Conservation (phyloP, 345 rosid genomes). For the Isatis tinctoria region DNA sequence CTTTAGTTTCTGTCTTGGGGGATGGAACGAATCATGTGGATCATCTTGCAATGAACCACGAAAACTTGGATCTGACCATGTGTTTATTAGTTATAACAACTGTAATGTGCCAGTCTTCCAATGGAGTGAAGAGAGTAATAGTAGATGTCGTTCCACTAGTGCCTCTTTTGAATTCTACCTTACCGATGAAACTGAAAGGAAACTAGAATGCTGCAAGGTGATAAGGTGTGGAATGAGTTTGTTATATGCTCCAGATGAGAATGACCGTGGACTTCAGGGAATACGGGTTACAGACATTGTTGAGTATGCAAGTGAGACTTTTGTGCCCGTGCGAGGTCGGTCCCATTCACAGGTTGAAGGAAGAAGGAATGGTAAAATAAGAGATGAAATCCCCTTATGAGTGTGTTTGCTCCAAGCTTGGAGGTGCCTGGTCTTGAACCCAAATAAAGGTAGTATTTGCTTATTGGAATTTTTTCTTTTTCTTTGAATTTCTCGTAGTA, state of each 20-base stretch:
- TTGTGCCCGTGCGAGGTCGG: neutral
- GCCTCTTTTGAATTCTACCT: slow-evolving; percentile 14
- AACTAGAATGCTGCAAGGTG: slow-evolving; percentile 16
- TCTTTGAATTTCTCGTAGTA: neutral
- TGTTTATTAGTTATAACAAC: slow-evolving; percentile 24
- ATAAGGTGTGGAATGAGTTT: slow-evolving; percentile 26
- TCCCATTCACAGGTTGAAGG: no score
- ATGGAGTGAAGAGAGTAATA: neutral
- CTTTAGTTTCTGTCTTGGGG: slow-evolving; percentile 17
- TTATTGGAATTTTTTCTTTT: neutral
- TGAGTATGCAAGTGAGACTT: no score
- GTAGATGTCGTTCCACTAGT: slow-evolving; percentile 3
- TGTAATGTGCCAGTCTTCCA: neutral
- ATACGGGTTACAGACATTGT: neutral
- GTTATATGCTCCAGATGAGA: slow-evolving; percentile 22
- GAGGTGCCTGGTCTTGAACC: neutral
- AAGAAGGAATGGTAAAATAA: neutral
- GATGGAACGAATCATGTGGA: slow-evolving; percentile 29
- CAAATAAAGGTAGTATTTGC: neutral
- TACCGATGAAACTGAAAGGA: neutral
- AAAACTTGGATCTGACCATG: slow-evolving; percentile 21
- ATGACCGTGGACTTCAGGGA: neutral
- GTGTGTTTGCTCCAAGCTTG: neutral
- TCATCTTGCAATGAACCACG: slow-evolving; percentile 23
- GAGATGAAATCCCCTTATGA: slow-evolving; percentile 1